Conservation (phyloP, 1,139 yeast genomes). For the Suhomyces taliae region DNA sequence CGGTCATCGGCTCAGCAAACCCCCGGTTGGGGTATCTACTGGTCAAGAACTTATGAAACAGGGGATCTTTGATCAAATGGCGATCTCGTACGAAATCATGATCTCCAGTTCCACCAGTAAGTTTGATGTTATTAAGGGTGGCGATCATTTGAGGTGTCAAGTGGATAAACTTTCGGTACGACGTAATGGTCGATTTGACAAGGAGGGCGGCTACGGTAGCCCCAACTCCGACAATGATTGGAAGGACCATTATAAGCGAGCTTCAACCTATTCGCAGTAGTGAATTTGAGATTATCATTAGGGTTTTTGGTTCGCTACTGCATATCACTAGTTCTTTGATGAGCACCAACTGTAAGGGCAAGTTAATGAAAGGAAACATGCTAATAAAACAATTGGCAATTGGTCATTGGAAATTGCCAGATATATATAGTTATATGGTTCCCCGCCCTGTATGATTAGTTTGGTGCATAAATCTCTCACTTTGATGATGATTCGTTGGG, state of each 20-base stretch:
- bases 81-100: conserved; percentile 13
- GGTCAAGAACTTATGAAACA: conserved; percentile 26
- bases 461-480: too few species aligned
- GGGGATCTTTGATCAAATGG: conserved; percentile 16
- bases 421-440: too few species aligned
- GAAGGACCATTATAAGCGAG: conserved; percentile 40
- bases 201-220: conserved; percentile 55
- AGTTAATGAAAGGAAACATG: too few species aligned
- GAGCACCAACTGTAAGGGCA: neutral
- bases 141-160: conserved; percentile 61
- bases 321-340: neutral
- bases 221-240: conserved; percentile 59
- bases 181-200: conserved; percentile 48
- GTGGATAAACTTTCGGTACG: conserved; percentile 41
- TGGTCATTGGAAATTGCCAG: too few species aligned
- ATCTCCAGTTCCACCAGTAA: conserved; percentile 14
- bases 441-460: too few species aligned
- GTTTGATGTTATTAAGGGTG: conserved; percentile 43
- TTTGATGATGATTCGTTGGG: too few species aligned
- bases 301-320: neutral
- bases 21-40: conserved; percentile 46
- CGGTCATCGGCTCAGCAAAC: conserved; percentile 54
- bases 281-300: too few species aligned
- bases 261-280: neutral
- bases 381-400: too few species aligned